A percentile compares a stretch with the other conserved stretches of the same genome.
Evolutionary conservation across 2,329 filamentous ascomycete genomes (phyloP).

Genomic region (Fusarium caatingaense): DNA sequence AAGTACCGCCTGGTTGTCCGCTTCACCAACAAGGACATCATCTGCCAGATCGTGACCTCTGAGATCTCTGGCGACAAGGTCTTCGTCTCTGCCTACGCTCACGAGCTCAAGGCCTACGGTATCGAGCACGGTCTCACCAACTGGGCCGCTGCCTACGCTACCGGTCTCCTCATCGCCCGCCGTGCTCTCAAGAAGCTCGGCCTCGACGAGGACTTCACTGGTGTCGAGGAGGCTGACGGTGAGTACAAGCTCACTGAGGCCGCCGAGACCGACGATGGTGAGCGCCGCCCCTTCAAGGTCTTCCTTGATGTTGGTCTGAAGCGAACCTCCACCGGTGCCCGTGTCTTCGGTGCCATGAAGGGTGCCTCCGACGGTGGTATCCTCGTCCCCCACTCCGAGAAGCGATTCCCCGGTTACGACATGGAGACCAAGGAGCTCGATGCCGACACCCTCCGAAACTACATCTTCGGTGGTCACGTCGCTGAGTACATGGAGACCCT

Average conservation of each 20-base stretch:
- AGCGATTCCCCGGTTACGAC: slow-evolving; percentile 99
- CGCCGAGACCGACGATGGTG: slow-evolving; percentile 78
- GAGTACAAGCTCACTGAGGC: slow-evolving; percentile 97
- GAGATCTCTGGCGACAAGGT: slow-evolving; percentile 99
- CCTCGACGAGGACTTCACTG: slow-evolving; percentile 90
- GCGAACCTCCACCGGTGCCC: slow-evolving; percentile 97
- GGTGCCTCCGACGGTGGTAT: slow-evolving; percentile 98
- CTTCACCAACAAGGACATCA: slow-evolving; percentile 99
- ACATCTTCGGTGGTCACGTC: slow-evolving; percentile 98
- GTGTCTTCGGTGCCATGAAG: slow-evolving; percentile 99
- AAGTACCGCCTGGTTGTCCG: slow-evolving; percentile 99
- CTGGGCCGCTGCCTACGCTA: slow-evolving; percentile 98
- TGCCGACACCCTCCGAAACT: slow-evolving; percentile 95
- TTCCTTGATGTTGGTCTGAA: slow-evolving; percentile 97
- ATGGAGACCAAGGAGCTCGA: slow-evolving; percentile 98
- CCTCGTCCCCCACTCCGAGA: slow-evolving; percentile 97
- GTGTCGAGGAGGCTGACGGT: slow-evolving; percentile 96
- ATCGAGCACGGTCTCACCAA: slow-evolving; percentile 99
- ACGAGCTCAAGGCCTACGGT: slow-evolving; percentile 98
- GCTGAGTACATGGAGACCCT: slow-evolving; percentile 99
- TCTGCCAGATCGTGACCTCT: slow-evolving; percentile 95
- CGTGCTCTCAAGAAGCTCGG: slow-evolving; percentile 97
- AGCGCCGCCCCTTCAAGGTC: slow-evolving; percentile 99
- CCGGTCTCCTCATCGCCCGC: slow-evolving; percentile 95
- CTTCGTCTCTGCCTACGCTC: slow-evolving; percentile 89